These are phyloP conservation scores for Cladosporium cucumerinum DNA, from an alignment of 2,329 filamentous ascomycete species.

Conservation along the genomic window DNA sequence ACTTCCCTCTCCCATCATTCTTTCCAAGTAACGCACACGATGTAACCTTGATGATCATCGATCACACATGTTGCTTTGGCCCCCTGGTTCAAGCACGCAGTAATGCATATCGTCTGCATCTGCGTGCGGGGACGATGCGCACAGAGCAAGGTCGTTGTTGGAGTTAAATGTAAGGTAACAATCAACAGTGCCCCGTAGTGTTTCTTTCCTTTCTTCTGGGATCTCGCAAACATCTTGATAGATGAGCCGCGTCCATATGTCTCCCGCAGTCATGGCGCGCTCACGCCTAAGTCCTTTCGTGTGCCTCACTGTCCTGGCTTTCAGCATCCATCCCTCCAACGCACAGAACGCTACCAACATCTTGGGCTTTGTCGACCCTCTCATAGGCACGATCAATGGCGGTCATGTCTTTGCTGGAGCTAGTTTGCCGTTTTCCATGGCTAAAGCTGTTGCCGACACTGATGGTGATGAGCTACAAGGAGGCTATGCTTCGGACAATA, in stretches of 20 bases:
- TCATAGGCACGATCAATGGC: slow-evolving; percentile 44
- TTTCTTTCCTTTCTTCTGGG: neutral
- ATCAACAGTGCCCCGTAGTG: neutral
- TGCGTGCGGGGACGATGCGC: slow-evolving; percentile 10
- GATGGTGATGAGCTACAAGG: slow-evolving; percentile 54
- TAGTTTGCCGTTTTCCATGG: slow-evolving; percentile 47
- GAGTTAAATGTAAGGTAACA: neutral
- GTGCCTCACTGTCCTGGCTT: neutral
- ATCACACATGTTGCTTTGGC: neutral
- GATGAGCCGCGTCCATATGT: neutral
- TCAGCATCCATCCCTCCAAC: neutral
- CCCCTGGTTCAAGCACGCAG: neutral
- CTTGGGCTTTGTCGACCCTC: slow-evolving; percentile 40
- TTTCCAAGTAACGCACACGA: neutral
- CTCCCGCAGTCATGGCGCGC: neutral
- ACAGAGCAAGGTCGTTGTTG: neutral
- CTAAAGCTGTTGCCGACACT: slow-evolving; percentile 47
- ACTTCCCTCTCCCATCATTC: neutral
- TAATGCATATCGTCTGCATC: neutral
- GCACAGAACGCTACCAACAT: slow-evolving; percentile 25
- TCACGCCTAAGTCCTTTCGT: neutral
- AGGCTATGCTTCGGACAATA: slow-evolving; percentile 51
- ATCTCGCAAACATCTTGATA: neutral
- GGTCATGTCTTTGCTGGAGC: slow-evolving; percentile 48
- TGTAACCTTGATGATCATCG: slow-evolving; percentile 14